A percentile compares a stretch with the other conserved stretches of the same genome.
phyloP scores from a whole-genome alignment of 768 basidiomycete genomes.

The Termitomyces sp. region DNA sequence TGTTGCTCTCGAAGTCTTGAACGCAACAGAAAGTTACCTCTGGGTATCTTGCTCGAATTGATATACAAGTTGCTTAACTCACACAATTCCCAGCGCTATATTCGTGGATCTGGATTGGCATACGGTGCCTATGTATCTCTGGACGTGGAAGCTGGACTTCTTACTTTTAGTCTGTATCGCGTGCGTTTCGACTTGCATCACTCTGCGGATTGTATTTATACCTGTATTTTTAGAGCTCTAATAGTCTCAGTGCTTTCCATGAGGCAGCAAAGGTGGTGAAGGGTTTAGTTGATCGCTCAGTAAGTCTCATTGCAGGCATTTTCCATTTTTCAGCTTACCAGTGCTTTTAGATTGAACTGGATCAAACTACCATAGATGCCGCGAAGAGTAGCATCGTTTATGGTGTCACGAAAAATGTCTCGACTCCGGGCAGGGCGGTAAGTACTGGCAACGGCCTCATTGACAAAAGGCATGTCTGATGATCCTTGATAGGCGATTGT shows the following conservation, averaged over 20 bases:
- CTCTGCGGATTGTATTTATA: neutral
- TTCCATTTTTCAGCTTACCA: neutral
- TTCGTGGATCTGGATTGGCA: constrained; percentile 91
- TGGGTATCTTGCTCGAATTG: constrained; percentile 53
- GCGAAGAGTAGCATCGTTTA: constrained; percentile 92
- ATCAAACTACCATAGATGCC: constrained; percentile 77
- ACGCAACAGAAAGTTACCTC: constrained; percentile 90
- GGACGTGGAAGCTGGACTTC: constrained; percentile 73
- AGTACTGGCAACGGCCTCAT: constrained; percentile 18
- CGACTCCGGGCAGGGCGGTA: constrained; percentile 86
- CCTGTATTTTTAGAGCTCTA: constrained; percentile 55
- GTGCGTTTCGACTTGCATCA: constrained; percentile 33
- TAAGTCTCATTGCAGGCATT: constrained; percentile 27
- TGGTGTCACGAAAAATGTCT: constrained; percentile 70
- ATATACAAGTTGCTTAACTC: constrained; percentile 5
- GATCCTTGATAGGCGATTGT: constrained; percentile 51
- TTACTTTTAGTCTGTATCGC: constrained; percentile 75
- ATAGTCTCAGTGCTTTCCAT: constrained; percentile 71
- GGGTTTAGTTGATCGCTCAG: constrained; percentile 78
- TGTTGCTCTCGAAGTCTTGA: constrained; percentile 82
- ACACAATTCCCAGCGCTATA: constrained; percentile 55
- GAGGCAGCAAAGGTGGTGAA: constrained; percentile 75
- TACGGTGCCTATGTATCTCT: constrained; percentile 79
- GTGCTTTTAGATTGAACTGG: constrained; percentile 61
- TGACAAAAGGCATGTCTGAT: neutral